Evolutionary conservation across 352 stramenopile species (phyloP).

Genomic region (Globisporangium nagaii): DNA sequence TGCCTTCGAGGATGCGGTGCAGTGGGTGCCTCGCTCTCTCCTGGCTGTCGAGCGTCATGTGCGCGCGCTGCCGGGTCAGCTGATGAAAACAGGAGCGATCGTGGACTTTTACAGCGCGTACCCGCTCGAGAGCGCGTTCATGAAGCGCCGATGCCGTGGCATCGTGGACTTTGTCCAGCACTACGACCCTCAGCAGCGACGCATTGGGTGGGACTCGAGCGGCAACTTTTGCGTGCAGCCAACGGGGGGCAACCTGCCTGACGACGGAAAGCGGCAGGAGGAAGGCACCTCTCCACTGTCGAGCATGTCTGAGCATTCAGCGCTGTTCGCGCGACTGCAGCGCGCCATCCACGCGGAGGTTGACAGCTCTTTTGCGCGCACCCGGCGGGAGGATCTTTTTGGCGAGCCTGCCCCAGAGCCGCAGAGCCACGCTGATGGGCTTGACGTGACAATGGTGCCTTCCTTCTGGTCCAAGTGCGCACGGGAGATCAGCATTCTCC

Average conservation of each 20-base stretch:
- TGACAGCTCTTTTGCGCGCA: not conserved
- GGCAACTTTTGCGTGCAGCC: not conserved
- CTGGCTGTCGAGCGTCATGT: not conserved
- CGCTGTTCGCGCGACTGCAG: not conserved
- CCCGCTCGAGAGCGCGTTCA: slow-evolving; percentile 10
- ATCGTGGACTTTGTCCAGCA: slow-evolving; percentile 4
- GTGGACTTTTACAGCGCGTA: slow-evolving; percentile 5
- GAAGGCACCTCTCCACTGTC: not conserved
- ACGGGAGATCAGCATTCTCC: not conserved
- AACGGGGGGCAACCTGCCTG: not conserved
- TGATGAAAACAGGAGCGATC: slow-evolving; percentile 1
- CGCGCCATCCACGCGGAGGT: not conserved
- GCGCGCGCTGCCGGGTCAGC: not conserved
- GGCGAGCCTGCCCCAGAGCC: not conserved
- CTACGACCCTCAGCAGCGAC: slow-evolving; percentile 2
- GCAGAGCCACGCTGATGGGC: too few relatives aligned
- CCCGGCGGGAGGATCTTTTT: not conserved
- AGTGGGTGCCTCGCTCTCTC: slow-evolving; percentile 3
- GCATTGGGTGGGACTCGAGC: not conserved
- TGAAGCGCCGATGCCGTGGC: slow-evolving; percentile 9
- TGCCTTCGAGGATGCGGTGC: not conserved
- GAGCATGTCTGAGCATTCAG: too few relatives aligned
- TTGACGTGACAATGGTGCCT: not conserved
- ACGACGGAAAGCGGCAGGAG: not conserved
- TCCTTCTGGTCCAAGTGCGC: not conserved